Evolutionary conservation across 768 basidiomycete species (phyloP).

Genomic region (Crassisporium funariophilum): DNA sequence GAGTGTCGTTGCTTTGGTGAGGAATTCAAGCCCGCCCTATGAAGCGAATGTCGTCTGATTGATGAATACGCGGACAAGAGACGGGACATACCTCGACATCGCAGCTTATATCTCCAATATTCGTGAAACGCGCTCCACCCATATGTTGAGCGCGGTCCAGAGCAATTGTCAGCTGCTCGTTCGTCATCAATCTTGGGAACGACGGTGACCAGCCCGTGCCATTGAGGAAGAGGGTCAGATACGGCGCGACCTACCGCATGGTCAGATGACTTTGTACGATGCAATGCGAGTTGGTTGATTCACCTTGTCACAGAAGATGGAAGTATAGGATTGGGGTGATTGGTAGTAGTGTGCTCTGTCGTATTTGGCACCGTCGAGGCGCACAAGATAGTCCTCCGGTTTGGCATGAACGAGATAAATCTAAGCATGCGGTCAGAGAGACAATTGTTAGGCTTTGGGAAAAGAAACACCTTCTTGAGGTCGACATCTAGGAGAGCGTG

Average conservation of each 20-base stretch:
- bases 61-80: background rate
- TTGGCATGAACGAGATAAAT: slow-evolving; percentile 77
- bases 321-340: slow-evolving; percentile 65
- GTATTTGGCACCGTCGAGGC: slow-evolving; percentile 58
- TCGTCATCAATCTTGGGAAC: slow-evolving; percentile 81
- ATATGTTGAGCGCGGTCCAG: slow-evolving; percentile 50
- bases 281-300: slow-evolving; percentile 3
- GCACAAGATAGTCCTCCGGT: slow-evolving; percentile 69
- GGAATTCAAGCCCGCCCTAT: slow-evolving; percentile 87
- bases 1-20: slow-evolving; percentile 76
- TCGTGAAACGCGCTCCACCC: slow-evolving; percentile 60
- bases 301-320: slow-evolving; percentile 71
- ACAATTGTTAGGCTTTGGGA: background rate
- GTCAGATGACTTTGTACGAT: background rate
- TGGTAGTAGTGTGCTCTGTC: slow-evolving; percentile 71
- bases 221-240: slow-evolving; percentile 82
- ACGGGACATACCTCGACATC: slow-evolving; percentile 64
- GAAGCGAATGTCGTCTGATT: background rate
- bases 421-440: slow-evolving; percentile 34
- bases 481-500: slow-evolving; percentile 3
- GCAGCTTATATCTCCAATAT: slow-evolving; percentile 87
- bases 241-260: slow-evolving; percentile 70
- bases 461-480: slow-evolving; percentile 52
- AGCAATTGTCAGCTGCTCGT: slow-evolving; percentile 54
- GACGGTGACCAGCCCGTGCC: slow-evolving; percentile 82